Base-by-base conservation (phyloP, 1,284 basidiomycete genomes). In the Cryptococcus floricola region DNA sequence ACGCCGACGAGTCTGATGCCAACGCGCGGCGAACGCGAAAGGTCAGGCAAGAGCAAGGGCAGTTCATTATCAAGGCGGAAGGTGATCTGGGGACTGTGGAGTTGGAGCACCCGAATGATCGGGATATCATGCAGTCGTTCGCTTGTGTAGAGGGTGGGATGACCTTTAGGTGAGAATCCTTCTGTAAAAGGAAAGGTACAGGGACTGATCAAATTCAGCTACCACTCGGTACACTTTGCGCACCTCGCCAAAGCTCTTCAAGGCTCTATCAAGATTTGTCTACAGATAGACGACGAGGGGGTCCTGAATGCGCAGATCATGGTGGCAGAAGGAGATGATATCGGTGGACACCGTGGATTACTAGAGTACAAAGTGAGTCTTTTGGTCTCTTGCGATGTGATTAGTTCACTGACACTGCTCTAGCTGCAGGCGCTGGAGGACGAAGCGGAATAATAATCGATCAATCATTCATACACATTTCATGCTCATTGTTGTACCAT, bases 41-140 rank as follows among this genome's bases (percentile, higher is more conserved):
- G 7, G 54, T 49, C 49, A 18, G 54, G 38, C 59, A 56, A 25
- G 57, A 70, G 42, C 28, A 82, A 80, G 68, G 86, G 85, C 18
- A 86, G 64, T 83, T 94, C 50, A 82, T 87, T 18, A 85, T 95
- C 48, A 84, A 86, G 57, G 89, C 88, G 0, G 81, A 81, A 8
- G 90, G 91, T 2, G 83, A 85, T 44, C 88, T 89, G 70, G 91
- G 91, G 6, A 88, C 83, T 56, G 88, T 87, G 1, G 88, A 93
- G 89, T 88, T 95, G 85, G 92, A 96, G 73, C 95, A 93, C 63
- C 89, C 90, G 1, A 91, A 91, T 66, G 91, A 94, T 67, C 81
- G 82, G 50, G 91, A 94, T 52, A 89, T 95, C 0, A 82, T 96
- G 43, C 91, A 95, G 74, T 84, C 85, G 0, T 91, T 93, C 67